A percentile compares a stretch with the other conserved stretches of the same genome.
phyloP scores from a whole-genome alignment of 75 land plant species.

The Isoetes taiwanensis region DNA sequence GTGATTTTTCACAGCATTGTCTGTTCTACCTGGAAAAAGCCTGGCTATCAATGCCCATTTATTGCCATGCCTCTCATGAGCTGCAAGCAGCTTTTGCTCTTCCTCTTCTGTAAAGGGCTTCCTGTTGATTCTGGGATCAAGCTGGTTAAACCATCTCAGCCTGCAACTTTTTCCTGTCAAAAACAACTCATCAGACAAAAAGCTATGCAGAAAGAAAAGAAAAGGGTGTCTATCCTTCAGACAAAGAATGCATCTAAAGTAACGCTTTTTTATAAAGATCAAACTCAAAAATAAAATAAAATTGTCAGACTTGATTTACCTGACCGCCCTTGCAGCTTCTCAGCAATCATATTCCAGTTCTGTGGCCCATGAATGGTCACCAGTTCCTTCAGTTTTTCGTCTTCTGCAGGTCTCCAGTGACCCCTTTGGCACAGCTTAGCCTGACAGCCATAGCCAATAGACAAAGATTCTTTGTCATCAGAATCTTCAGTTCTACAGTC shows the following conservation, averaged over 20 bases:
- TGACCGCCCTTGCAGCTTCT: slow-evolving; percentile 41
- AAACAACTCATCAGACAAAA: too few species aligned
- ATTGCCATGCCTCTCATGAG: slow-evolving; percentile 47
- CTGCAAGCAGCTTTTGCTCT: slow-evolving; percentile 42
- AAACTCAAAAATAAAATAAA: background rate
- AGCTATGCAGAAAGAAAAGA: too few species aligned
- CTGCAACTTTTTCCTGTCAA: slow-evolving; percentile 36
- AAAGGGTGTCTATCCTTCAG: background rate
- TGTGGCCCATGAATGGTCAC: slow-evolving; percentile 35
- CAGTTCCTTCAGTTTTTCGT: slow-evolving; percentile 36
- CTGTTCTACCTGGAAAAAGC: slow-evolving; percentile 43
- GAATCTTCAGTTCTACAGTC: too few species aligned
- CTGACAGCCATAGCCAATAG: slow-evolving; percentile 24
- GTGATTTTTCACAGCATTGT: slow-evolving; percentile 48
- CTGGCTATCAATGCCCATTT: slow-evolving; percentile 48
- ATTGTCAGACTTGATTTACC: too few species aligned
- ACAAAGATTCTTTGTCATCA: too few species aligned
- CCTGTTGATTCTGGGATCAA: slow-evolving; percentile 55
- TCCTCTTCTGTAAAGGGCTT: slow-evolving; percentile 51
- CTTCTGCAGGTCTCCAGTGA: slow-evolving; percentile 44
- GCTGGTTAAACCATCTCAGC: slow-evolving; percentile 55
- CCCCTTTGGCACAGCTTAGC: slow-evolving; percentile 45
- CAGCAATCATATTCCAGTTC: slow-evolving; percentile 47
- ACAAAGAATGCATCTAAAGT: background rate
- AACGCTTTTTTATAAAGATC: too few species aligned